Base-by-base conservation (phyloP, 768 basidiomycete genomes). In the Auricularia heimuer region DNA sequence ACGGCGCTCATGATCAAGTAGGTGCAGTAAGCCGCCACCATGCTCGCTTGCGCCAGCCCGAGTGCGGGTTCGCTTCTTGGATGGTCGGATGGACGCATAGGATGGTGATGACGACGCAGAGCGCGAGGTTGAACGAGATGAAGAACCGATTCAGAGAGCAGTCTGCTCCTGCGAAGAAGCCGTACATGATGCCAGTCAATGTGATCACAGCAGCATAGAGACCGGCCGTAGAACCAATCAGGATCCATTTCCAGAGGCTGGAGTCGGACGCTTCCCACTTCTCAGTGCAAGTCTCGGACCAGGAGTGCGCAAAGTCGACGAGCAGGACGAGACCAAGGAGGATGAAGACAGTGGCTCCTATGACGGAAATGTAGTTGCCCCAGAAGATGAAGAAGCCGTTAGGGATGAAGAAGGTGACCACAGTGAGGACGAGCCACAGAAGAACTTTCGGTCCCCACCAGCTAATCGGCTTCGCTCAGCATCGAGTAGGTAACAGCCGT, bases 401-500 rank as follows among this genome's bases (percentile, higher is more conserved):
- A 0, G 96, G 97, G 71, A 98, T 96, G 75, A 95, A 88, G 81
- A 98, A 99, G 1, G 91, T 88, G 29, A 89, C 75, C 67, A 82
- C 82, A 60, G 94, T 79, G 65, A 99, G 83, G 67, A 93, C 70
- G 42, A 97, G 73, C 92, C 95, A 99, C 8, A 90, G 79, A 8
- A 97, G 81, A 62, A 92, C 86, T 73, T 99, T 99, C 2, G 94
- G 96, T 29, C 97, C 97, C 97, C 97, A 99, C 94, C 94, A 99
- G 35, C 94, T 96, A 69, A 18, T 34, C 35, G 54, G 7, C 18
- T 33, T 12, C 8, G 8, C 37, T 21, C 7, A 51, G 54, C 34
- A 10, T 62, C 44, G 68, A 33, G 51, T 14, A 10, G 54, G 37
- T 11, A 21, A 29, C 29, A 29, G 29, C 29, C 29, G 29, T 29